Base-by-base conservation (phyloP, 2,329 filamentous ascomycete genomes). In the Lachnellula suecica region DNA sequence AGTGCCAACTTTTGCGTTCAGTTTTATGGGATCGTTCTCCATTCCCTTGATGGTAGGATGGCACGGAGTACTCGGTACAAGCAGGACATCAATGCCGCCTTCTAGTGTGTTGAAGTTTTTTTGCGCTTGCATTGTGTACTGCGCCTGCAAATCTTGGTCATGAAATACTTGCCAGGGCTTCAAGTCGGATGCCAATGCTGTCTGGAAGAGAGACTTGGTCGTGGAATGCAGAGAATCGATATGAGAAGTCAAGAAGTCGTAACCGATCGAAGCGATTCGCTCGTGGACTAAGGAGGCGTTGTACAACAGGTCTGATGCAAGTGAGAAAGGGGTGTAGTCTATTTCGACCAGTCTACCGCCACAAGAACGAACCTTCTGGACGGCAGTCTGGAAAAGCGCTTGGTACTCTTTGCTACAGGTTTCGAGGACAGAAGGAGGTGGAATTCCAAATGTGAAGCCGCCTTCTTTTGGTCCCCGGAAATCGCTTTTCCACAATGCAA, bases 241-340 rank as follows among this genome's bases (percentile, higher is more conserved):
- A 49, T 73, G 68, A 22, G 64, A 56, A 15, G 64, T 53, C 38
- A 74, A 60, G 38, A 66, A 64, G 53, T 73, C 71, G 34, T 67
- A 15, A 63, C 70, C 54, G 71, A 66, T 62, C 65, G 69, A 19
- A 70, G 61, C 76, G 5, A 81, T 68, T 13, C 79, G 71, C 59
- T 82, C 78, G 10, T 73, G 74, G 3, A 82, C 76, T 38, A 82
- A 72, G 0, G 76, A 74, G 2, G 77, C 77, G 44, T 78, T 73
- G 63, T 82, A 82, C 4, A 82, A 69, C 3, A 82, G 68, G 52
- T 75, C 69, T 4, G 72, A 74, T 0, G 74, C 78, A 47, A 72
- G 72, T 45, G 76, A 68, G 59, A 81, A 81, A 4, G 73, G 68
- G 6, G 61, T 55, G 66, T 74, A 78, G 53, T 75, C 70, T 20